phyloP scores from a whole-genome alignment of 768 basidiomycete genomes.

The Tylopilus balloui region DNA sequence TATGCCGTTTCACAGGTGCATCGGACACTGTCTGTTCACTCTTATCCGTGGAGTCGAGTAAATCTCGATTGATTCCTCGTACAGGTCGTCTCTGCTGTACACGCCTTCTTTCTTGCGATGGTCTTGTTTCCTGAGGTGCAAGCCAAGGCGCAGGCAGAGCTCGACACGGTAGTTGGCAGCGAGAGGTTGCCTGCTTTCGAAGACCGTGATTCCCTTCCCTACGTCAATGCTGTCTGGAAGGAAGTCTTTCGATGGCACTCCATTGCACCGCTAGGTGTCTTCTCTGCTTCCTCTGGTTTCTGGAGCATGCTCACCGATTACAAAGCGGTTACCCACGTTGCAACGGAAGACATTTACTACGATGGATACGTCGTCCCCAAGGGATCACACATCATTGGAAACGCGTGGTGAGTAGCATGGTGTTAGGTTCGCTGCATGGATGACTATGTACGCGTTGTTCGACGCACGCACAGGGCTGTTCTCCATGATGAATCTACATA shows the following conservation, averaged over 20 bases:
- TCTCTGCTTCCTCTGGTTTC: slow-evolving; percentile 13
- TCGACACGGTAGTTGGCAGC: slow-evolving; percentile 22
- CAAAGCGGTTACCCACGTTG: slow-evolving; percentile 15
- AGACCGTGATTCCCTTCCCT: slow-evolving; percentile 24
- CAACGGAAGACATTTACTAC: slow-evolving; percentile 18
- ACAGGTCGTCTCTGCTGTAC: slow-evolving; percentile 14
- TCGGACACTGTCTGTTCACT: neutral
- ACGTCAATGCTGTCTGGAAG: slow-evolving; percentile 23
- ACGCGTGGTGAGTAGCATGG: slow-evolving; percentile 21
- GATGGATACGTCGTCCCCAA: slow-evolving; percentile 20
- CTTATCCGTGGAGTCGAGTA: slow-evolving; percentile 37
- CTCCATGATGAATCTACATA: slow-evolving; percentile 44
- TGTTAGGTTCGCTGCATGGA: neutral
- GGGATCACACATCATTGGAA: slow-evolving; percentile 22
- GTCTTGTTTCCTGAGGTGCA: slow-evolving; percentile 22
- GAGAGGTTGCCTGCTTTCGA: slow-evolving; percentile 18
- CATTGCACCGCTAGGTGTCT: slow-evolving; percentile 12
- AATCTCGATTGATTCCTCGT: neutral
- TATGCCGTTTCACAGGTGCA: neutral
- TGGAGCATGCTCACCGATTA: neutral
- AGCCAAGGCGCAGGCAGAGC: slow-evolving; percentile 22
- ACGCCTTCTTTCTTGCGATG: slow-evolving; percentile 27
- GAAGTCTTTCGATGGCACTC: slow-evolving; percentile 26
- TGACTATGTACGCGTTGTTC: too few relatives aligned
- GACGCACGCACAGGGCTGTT: slow-evolving; percentile 39